Base-by-base conservation (phyloP, 1,284 basidiomycete genomes). In the Sanguinoderma infundibulare region DNA sequence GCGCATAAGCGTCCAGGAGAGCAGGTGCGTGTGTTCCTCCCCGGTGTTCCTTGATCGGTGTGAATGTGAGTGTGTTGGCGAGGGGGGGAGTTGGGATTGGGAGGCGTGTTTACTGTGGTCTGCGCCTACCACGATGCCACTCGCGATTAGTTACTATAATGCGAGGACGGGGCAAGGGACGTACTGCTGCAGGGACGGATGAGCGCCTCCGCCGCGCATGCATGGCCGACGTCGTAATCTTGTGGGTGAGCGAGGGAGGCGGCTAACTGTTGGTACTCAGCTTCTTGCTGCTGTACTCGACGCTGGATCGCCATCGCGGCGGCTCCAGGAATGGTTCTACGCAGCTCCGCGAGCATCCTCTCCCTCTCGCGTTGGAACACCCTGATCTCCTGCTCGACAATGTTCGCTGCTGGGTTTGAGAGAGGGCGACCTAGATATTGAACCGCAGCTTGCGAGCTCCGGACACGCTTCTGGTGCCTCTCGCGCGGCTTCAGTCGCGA, bases 1-100 rank as follows among this genome's bases (percentile, higher is more conserved):
- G 57, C 63, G 61, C 28, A 67, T 52, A 49, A 67, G 57, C 36
- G 66, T 55, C 66, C 66, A 67, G 1, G 66, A 65, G 53, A 67
- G 66, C 5, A 67, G 61, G 58, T 67, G 66, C 40, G 63, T 67
- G 60, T 64, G 65, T 20, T 62, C 60, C 36, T 61, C 57, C 2
- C 20, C 35, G 20, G 42, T 53, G 17, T 34, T 20, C 17, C 57
- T 57, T 22, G 56, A 32, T 47, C 24, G 53, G 39, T 49, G 50
- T 15, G 56, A 57, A 26, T 15, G 53, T 22, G 38, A 26, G 7
- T 39, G 53, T 34, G 53, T 14, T 24, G 36, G 22, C 12, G 40
- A 42, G 49, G 35, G 49, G n/a, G 12, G 49, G 49, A 51, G 30
- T 7, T 51, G 49, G 12, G n/a, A 35, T 17, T 17, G 26, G 17